These are phyloP conservation scores for Clavispora carvajalis DNA, from an alignment of 805 yeast genomes.

Conservation along the genomic window DNA sequence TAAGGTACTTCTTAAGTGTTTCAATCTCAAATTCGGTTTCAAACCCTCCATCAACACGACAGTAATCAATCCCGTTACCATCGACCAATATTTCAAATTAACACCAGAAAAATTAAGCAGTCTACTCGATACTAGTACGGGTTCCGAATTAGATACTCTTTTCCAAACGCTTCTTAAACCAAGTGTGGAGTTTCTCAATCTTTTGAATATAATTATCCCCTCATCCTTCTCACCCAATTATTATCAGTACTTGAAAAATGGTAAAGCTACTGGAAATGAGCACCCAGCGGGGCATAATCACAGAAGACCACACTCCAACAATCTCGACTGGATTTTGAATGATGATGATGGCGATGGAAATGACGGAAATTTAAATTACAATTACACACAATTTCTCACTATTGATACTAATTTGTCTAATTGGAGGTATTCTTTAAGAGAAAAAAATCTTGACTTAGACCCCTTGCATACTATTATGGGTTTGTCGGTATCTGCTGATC, in stretches of 20 bases:
- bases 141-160: constrained; percentile 22
- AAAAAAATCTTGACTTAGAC: constrained; percentile 18
- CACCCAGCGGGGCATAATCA: constrained; percentile 6
- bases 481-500: constrained; percentile 21
- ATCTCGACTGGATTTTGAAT: constrained; percentile 39
- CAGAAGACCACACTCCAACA: constrained; percentile 14
- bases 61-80: constrained; percentile 43
- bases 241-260: constrained; percentile 34
- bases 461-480: constrained; percentile 29
- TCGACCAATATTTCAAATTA: constrained; percentile 39
- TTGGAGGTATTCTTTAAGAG: constrained; percentile 36
- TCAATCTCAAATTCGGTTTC: constrained; percentile 40
- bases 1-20: constrained; percentile 37
- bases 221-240: constrained; percentile 43
- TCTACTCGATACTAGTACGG: constrained; percentile 19
- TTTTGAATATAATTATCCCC: constrained; percentile 41
- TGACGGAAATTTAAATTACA: constrained; percentile 43
- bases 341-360: constrained; percentile 46
- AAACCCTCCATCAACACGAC: constrained; percentile 43
- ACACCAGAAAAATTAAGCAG: constrained; percentile 39
- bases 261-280: constrained; percentile 12
- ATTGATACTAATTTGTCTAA: constrained; percentile 37
- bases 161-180: constrained; percentile 35
- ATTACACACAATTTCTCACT: constrained; percentile 37
- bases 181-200: constrained; percentile 38